phyloP scores from a whole-genome alignment of 805 yeast genomes.

The Myxozyma monticola region DNA sequence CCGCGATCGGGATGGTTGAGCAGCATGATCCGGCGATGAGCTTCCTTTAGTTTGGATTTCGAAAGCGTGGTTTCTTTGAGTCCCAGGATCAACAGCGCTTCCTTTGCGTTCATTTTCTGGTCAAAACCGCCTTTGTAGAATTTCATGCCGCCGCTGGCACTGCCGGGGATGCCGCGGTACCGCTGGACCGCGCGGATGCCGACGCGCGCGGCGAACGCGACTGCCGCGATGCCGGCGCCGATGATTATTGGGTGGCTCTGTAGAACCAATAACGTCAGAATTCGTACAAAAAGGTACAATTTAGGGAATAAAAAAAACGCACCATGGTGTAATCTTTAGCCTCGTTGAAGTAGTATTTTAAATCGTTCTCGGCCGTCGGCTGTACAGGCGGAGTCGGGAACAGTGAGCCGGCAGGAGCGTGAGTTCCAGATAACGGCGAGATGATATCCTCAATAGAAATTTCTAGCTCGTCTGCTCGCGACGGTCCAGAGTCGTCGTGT shows the following conservation, averaged over 20 bases:
- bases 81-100: constrained; percentile 34
- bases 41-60: constrained; percentile 53
- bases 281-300: not conserved
- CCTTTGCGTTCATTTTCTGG: constrained; percentile 48
- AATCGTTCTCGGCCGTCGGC: constrained; percentile 5
- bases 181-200: constrained; percentile 31
- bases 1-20: constrained; percentile 88
- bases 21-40: constrained; percentile 76
- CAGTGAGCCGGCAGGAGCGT: not conserved
- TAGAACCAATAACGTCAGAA: too few species aligned
- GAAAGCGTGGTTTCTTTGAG: constrained; percentile 41
- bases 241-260: constrained; percentile 32
- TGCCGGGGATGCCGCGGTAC: constrained; percentile 18
- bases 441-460: constrained; percentile 22
- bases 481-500: constrained; percentile 1
- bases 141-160: constrained; percentile 42
- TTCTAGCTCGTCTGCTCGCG: constrained; percentile 2
- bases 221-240: constrained; percentile 33
- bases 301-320: not conserved
- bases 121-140: constrained; percentile 89
- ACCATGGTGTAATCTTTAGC: constrained; percentile 30
- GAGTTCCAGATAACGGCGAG: constrained; percentile 9
- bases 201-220: constrained; percentile 30
- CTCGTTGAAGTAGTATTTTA: constrained; percentile 12
- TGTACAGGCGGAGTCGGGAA: constrained; percentile 1